phyloP scores from a whole-genome alignment of 78 protist species.

The Dictyostelium citrinum region DNA sequence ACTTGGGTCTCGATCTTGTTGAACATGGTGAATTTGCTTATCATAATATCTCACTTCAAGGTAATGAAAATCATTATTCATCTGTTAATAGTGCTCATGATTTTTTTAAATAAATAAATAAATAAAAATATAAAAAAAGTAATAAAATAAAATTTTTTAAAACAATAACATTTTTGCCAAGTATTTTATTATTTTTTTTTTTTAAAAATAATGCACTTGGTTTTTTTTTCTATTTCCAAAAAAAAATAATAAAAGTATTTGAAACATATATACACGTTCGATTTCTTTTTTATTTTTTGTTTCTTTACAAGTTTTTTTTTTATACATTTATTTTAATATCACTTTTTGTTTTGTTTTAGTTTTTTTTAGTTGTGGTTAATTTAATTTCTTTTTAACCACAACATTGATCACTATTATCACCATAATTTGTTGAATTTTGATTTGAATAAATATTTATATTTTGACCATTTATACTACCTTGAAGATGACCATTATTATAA shows the following conservation, averaged over 20 bases:
- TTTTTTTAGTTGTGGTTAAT: too few relatives aligned
- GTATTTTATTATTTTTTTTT: too few relatives aligned
- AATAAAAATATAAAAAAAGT: not conserved
- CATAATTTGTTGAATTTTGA: not conserved
- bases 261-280: too few relatives aligned
- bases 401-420: constrained; percentile 27
- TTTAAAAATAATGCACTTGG: too few relatives aligned
- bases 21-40: constrained; percentile 80
- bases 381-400: not conserved
- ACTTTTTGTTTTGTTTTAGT: not conserved
- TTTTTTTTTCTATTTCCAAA: too few relatives aligned
- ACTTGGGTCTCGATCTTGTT: constrained; percentile 58
- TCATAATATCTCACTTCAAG: constrained; percentile 28
- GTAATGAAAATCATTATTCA: constrained; percentile 19
- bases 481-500: not conserved
- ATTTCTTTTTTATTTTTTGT: not conserved
- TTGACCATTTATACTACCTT: not conserved
- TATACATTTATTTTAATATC: not conserved
- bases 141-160: too few relatives aligned
- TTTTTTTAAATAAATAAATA: constrained; percentile 16
- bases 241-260: too few relatives aligned
- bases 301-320: not conserved
- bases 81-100: not conserved
- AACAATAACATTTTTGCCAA: too few relatives aligned
- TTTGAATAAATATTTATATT: not conserved